Evolutionary conservation across 2,329 filamentous ascomycete species (phyloP).

Genomic region (Ascochyta koolunga): DNA sequence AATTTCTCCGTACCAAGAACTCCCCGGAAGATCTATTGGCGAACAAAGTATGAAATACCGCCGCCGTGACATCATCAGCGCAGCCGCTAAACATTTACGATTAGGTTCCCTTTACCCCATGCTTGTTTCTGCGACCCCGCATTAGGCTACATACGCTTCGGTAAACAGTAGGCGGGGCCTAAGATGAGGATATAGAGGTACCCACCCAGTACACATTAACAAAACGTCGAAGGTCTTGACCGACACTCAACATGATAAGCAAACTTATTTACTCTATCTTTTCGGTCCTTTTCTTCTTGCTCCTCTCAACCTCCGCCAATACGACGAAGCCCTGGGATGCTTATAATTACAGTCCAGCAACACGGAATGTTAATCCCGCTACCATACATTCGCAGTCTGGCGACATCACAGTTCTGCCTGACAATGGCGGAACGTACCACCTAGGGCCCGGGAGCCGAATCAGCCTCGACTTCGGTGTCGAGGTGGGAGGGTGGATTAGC

Average conservation of each 20-base stretch:
- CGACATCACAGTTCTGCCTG: slow-evolving; percentile 13
- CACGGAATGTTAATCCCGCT: slow-evolving; percentile 13
- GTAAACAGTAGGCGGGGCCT: background rate
- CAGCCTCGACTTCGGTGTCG: slow-evolving; percentile 21
- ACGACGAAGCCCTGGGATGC: slow-evolving; percentile 14
- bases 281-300: background rate
- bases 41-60: background rate
- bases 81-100: slow-evolving; percentile 1
- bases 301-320: background rate
- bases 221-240: background rate
- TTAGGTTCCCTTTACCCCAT: background rate
- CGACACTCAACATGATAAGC: background rate
- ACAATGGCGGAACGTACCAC: slow-evolving; percentile 12
- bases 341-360: slow-evolving; percentile 18
- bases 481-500: slow-evolving; percentile 23
- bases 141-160: background rate
- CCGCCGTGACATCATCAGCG: background rate
- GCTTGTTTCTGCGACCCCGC: slow-evolving; percentile 2
- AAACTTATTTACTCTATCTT: background rate
- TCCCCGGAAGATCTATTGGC: background rate
- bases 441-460: slow-evolving; percentile 7
- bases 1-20: slow-evolving; percentile 8
- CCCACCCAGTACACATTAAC: background rate
- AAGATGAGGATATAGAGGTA: background rate
- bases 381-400: slow-evolving; percentile 13